Conservation (phyloP, 2,329 filamentous ascomycete genomes). For the Kalaharituber pfeilii region DNA sequence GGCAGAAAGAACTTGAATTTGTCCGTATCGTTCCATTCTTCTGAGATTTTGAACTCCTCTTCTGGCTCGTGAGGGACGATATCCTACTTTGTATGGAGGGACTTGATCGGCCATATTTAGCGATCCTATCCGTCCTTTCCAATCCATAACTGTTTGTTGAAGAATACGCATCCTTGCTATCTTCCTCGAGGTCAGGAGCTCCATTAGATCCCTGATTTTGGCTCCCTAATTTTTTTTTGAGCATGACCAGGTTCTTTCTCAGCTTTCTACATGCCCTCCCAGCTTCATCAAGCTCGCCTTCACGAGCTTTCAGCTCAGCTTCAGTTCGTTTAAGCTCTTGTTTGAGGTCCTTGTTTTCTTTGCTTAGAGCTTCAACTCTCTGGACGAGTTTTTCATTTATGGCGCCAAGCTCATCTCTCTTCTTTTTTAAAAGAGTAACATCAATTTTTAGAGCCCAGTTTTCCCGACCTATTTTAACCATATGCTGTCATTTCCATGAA, state of each 20-base stretch:
- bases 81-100: too few species aligned
- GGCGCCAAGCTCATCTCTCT: neutral
- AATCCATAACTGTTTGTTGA: too few species aligned
- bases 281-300: neutral
- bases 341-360: neutral
- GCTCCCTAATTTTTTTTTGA: neutral
- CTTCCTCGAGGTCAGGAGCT: too few species aligned
- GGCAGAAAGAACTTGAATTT: too few species aligned
- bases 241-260: neutral
- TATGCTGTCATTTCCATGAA: neutral
- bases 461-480: neutral
- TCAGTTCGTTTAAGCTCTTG: neutral
- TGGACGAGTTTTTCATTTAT: neutral
- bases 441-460: neutral
- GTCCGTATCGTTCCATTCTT: too few species aligned
- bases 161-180: too few species aligned
- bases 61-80: too few species aligned
- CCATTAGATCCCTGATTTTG: too few species aligned
- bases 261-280: neutral
- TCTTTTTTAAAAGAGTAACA: neutral
- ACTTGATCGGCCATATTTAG: too few species aligned
- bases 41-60: too few species aligned
- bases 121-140: too few species aligned
- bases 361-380: neutral
- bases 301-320: neutral